Conservation (phyloP, 2,329 filamentous ascomycete species). For the Fusarium gaditjirri region DNA sequence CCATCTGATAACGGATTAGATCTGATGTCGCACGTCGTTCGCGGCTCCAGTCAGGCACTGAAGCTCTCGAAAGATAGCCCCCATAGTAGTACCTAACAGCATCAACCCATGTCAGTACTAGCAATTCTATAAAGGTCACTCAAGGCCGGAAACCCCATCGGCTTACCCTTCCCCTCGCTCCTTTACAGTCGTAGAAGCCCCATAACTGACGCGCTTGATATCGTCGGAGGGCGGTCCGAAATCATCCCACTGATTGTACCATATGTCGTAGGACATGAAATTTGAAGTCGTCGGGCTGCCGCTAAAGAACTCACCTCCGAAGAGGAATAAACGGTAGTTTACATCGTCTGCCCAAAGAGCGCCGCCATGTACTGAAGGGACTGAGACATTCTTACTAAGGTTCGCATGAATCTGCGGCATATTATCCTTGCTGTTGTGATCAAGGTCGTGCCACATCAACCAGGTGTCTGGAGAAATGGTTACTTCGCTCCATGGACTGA, state of each 20-base stretch:
- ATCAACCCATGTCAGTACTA: too few species aligned
- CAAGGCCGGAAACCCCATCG: too few species aligned
- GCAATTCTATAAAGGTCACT: neutral
- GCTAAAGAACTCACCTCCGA: neutral
- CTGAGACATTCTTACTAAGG: neutral
- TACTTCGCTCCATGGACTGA: neutral
- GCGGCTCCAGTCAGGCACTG: neutral
- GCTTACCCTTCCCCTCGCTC: conserved; percentile 1
- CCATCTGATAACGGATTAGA: neutral
- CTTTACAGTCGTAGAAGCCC: neutral
- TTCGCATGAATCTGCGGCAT: conserved; percentile 3
- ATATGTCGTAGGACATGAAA: conserved; percentile 1
- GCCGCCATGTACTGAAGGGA: conserved; percentile 3
- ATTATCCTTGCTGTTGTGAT: conserved; percentile 3
- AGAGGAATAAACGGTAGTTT: conserved; percentile 1
- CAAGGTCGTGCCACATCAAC: neutral
- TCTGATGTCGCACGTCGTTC: neutral
- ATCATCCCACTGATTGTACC: conserved; percentile 1
- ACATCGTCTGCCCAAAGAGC: neutral
- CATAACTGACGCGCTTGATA: neutral
- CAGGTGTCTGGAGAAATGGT: neutral
- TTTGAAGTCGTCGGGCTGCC: neutral
- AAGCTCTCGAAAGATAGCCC: neutral
- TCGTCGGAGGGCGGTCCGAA: neutral
- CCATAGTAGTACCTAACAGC: neutral